Evolutionary conservation across 257 asterid species (phyloP).

Genomic region (Prunella vulgaris): DNA sequence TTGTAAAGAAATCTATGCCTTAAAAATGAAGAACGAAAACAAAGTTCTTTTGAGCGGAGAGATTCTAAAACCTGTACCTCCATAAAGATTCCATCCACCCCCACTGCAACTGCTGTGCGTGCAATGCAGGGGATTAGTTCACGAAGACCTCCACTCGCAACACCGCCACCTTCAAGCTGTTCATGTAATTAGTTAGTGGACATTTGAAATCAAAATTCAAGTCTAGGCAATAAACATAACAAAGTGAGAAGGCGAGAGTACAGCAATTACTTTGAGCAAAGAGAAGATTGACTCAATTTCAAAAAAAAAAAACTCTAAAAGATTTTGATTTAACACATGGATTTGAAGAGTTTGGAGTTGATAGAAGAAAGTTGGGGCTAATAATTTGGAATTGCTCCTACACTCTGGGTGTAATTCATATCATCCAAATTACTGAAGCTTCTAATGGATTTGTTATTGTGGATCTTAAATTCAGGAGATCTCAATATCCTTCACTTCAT

Average conservation of each 20-base stretch:
- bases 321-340: not conserved
- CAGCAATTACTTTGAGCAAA: not conserved
- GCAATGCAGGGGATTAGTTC: constrained; percentile 96
- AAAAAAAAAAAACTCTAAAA: not conserved
- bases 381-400: not conserved
- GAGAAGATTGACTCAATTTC: not conserved
- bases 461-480: not conserved
- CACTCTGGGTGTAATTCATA: not conserved
- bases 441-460: not conserved
- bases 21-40: not conserved
- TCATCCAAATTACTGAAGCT: not conserved
- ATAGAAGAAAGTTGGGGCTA: not conserved
- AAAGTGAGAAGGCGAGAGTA: not conserved
- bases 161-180: constrained; percentile 98
- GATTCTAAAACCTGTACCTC: constrained; percentile 43
- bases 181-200: constrained; percentile 5
- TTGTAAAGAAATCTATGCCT: not conserved
- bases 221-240: not conserved
- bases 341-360: not conserved
- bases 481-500: not conserved
- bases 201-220: not conserved
- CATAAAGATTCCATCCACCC: constrained; percentile 96
- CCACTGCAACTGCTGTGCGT: constrained; percentile 93
- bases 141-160: constrained; percentile 98
- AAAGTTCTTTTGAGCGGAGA: constrained; percentile 22